phyloP scores from a whole-genome alignment of 1,284 basidiomycete genomes.

The Moesziomyces parantarcticus region DNA sequence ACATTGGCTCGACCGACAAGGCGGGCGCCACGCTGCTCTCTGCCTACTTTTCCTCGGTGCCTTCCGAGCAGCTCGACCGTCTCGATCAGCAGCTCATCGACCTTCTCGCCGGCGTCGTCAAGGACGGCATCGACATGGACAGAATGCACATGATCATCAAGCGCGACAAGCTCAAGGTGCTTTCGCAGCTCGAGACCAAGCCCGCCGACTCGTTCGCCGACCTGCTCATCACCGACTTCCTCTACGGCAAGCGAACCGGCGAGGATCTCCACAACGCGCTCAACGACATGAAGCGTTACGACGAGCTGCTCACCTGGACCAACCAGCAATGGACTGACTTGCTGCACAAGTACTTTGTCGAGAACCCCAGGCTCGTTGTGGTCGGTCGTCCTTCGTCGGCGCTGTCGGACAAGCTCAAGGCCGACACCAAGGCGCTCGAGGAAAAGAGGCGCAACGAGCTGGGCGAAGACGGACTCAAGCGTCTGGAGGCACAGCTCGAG shows the following conservation, averaged over 20 bases:
- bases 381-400: slow-evolving; percentile 87
- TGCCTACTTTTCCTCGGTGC: slow-evolving; percentile 85
- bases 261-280: slow-evolving; percentile 80
- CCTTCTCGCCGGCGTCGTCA: slow-evolving; percentile 78
- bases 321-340: slow-evolving; percentile 81
- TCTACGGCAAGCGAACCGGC: slow-evolving; percentile 87
- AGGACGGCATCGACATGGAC: slow-evolving; percentile 88
- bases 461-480: slow-evolving; percentile 83
- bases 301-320: slow-evolving; percentile 75
- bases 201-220: slow-evolving; percentile 73
- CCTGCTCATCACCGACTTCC: slow-evolving; percentile 75
- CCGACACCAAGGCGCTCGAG: slow-evolving; percentile 82
- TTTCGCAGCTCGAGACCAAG: slow-evolving; percentile 69
- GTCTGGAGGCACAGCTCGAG: slow-evolving; percentile 78
- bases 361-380: slow-evolving; percentile 70
- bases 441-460: slow-evolving; percentile 77
- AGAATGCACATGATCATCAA: slow-evolving; percentile 88
- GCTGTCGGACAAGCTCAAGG: slow-evolving; percentile 84
- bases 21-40: slow-evolving; percentile 77
- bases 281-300: slow-evolving; percentile 82
- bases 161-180: slow-evolving; percentile 82
- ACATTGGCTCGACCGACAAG: slow-evolving; percentile 80
- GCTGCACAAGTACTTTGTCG: slow-evolving; percentile 76
- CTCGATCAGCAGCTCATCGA: slow-evolving; percentile 79
- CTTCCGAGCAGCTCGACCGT: slow-evolving; percentile 78